Evolutionary conservation across 352 stramenopile genomes (phyloP).

Genomic region (Phytophthora idaei): DNA sequence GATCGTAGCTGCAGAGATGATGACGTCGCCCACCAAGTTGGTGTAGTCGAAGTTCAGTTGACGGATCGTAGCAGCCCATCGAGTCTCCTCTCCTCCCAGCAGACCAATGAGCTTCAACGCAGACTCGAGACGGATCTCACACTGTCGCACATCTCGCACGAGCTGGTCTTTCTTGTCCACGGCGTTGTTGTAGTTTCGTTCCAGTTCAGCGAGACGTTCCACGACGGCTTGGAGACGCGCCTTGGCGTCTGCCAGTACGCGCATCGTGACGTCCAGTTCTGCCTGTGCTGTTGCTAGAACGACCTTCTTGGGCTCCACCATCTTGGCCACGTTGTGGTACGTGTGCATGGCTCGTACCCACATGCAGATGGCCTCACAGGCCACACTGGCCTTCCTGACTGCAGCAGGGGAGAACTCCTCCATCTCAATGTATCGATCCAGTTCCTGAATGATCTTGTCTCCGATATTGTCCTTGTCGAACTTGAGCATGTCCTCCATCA

Average conservation of each 20-base stretch:
- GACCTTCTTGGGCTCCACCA: slow-evolving; percentile 94
- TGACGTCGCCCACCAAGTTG: slow-evolving; percentile 92
- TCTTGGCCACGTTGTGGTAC: slow-evolving; percentile 91
- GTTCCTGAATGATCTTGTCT: slow-evolving; percentile 87
- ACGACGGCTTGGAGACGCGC: slow-evolving; percentile 80
- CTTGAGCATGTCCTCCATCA: slow-evolving; percentile 91
- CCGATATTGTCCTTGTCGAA: slow-evolving; percentile 91
- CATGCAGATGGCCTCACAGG: slow-evolving; percentile 94
- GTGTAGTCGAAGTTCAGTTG: slow-evolving; percentile 81
- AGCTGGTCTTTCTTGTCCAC: slow-evolving; percentile 91
- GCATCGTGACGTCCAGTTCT: slow-evolving; percentile 89
- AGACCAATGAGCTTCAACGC: slow-evolving; percentile 91
- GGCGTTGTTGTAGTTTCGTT: slow-evolving; percentile 86
- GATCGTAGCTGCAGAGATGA: slow-evolving; percentile 92
- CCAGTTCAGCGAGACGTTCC: slow-evolving; percentile 89
- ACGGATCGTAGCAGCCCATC: slow-evolving; percentile 87
- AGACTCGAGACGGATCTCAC: slow-evolving; percentile 88
- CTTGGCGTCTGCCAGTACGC: slow-evolving; percentile 88
- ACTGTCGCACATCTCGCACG: slow-evolving; percentile 77
- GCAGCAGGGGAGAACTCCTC: slow-evolving; percentile 90
- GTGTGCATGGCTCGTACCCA: slow-evolving; percentile 94
- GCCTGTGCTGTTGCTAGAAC: slow-evolving; percentile 81
- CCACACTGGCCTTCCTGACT: slow-evolving; percentile 90
- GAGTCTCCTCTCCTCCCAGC: slow-evolving; percentile 89
- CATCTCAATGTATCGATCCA: slow-evolving; percentile 92